Evolutionary conservation across 192 early-diverging fungal species (phyloP).

Genomic region (Lobosporangium transversale): DNA sequence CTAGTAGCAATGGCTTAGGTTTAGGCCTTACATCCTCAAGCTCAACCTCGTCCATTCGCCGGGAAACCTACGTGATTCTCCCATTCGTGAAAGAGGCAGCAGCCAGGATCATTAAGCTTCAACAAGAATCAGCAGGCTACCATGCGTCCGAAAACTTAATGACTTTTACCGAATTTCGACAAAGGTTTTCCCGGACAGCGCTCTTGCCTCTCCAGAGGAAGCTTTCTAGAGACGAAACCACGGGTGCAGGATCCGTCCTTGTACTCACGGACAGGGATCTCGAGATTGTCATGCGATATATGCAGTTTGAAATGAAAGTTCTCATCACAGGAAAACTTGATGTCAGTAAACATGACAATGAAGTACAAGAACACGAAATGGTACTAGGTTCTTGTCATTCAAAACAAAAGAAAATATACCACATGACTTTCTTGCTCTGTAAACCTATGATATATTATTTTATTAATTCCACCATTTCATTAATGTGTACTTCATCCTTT

Average conservation of each 20-base stretch:
- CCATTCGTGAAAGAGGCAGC: conserved; percentile 42
- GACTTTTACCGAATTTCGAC: conserved; percentile 50
- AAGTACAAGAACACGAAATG: conserved; percentile 43
- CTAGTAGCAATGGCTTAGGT: conserved; percentile 7
- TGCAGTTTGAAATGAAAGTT: conserved; percentile 43
- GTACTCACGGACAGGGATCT: conserved; percentile 46
- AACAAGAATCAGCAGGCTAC: conserved; percentile 43
- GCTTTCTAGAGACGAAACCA: neutral
- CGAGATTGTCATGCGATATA: conserved; percentile 41
- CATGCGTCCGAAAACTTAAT: conserved; percentile 31
- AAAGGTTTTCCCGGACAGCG: conserved; percentile 46
- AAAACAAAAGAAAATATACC: no score
- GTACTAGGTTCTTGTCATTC: neutral
- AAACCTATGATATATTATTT: no score
- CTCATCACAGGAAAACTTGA: conserved; percentile 29
- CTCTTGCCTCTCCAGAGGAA: conserved; percentile 28
- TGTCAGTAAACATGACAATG: conserved; percentile 11
- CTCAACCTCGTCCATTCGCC: neutral
- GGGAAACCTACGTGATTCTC: conserved; percentile 36
- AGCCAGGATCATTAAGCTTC: conserved; percentile 30
- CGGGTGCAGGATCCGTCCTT: conserved; percentile 6
- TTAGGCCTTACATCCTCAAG: conserved; percentile 3
- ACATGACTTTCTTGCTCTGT: no score
- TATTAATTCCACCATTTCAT: no score
- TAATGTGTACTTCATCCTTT: no score